Base-by-base conservation (phyloP, 2,329 filamentous ascomycete species). In the Ophiostoma sp. region DNA sequence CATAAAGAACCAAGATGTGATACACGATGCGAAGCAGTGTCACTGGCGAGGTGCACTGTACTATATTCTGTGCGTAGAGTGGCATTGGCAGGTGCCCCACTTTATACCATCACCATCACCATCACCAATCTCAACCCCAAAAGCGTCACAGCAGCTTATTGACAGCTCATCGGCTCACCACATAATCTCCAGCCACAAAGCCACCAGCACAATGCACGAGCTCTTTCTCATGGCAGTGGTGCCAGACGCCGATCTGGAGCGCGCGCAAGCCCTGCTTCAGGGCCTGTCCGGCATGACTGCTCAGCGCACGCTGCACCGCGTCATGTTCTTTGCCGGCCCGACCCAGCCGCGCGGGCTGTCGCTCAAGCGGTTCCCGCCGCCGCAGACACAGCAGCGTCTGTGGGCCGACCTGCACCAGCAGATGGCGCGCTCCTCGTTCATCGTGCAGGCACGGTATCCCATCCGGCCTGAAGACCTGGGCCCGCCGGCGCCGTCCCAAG, bases 251-350 rank as follows among this genome's bases (percentile, higher is more conserved):
- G 84, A 87, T 73, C 79, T 85, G 48, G 77, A 79, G 67, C 81
- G 79, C 71, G 83, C 83, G 27, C 81, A 83, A 69, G 81, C 83
- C 1, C 80, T 90, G 11, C 78, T 90, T 7, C 81, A 85, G 71
- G 87, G 87, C 23, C 80, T 87, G 72, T 86, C 84, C 72, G 85
- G 83, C 74, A 87, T 86, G 83, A 79, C 80, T 2, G 82, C 85
- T 1, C 84, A 82, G 74, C 80, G 83, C 70, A 79, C 80, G 1
- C 73, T 85, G 31, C 81, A 83, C 54, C 83, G 85, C 20, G 81
- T 87, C 10, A 79, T 87, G 67, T 85, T 84, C 75, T 87, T 83
- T 73, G 81, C 83, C 60, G 84, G 84, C 1, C 83, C 82, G 1
- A 76, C 78, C 1, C 78, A 80, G 44, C 82, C 73, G 11, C 77